Conservation (phyloP, 768 basidiomycete species). For the Suillus subaureus region DNA sequence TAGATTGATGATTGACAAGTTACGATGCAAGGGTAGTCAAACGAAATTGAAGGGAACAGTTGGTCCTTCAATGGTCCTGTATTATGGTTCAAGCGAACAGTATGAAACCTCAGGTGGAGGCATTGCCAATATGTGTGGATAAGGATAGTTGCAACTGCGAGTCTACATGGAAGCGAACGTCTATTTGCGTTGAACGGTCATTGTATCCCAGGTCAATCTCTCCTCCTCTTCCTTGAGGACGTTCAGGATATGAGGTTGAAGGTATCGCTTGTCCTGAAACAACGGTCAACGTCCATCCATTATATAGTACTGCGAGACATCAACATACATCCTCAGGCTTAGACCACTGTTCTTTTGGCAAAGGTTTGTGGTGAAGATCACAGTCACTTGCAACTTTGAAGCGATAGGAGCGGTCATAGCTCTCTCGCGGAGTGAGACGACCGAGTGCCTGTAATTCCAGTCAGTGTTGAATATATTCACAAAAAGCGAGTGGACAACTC, state of each 20-base stretch:
- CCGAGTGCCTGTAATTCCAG: slow-evolving; percentile 63
- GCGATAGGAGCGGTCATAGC: slow-evolving; percentile 90
- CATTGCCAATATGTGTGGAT: slow-evolving; percentile 15
- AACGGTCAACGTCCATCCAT: slow-evolving; percentile 14
- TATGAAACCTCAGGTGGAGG: neutral
- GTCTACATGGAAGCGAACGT: slow-evolving; percentile 31
- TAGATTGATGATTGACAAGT: slow-evolving; percentile 8
- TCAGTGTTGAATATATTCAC: slow-evolving; percentile 2
- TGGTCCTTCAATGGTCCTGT: neutral
- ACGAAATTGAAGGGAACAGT: neutral
- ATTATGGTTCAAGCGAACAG: slow-evolving; percentile 1
- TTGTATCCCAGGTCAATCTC: slow-evolving; percentile 78
- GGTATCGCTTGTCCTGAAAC: slow-evolving; percentile 85
- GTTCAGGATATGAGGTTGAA: slow-evolving; percentile 73
- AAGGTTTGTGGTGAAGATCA: slow-evolving; percentile 66
- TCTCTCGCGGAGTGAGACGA: slow-evolving; percentile 77
- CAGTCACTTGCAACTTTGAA: slow-evolving; percentile 68
- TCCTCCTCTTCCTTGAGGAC: slow-evolving; percentile 80
- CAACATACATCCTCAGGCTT: slow-evolving; percentile 70
- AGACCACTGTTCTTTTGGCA: slow-evolving; percentile 84
- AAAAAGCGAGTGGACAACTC: slow-evolving; percentile 23
- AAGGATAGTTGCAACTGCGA: slow-evolving; percentile 15
- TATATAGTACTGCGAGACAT: neutral
- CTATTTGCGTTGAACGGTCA: slow-evolving; percentile 72
- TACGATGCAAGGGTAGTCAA: neutral